A percentile compares a stretch with the other conserved stretches of the same genome.
These are phyloP conservation scores for Bryoglossum gracile DNA, from an alignment of 495 filamentous ascomycete genomes.

Conservation along the genomic window DNA sequence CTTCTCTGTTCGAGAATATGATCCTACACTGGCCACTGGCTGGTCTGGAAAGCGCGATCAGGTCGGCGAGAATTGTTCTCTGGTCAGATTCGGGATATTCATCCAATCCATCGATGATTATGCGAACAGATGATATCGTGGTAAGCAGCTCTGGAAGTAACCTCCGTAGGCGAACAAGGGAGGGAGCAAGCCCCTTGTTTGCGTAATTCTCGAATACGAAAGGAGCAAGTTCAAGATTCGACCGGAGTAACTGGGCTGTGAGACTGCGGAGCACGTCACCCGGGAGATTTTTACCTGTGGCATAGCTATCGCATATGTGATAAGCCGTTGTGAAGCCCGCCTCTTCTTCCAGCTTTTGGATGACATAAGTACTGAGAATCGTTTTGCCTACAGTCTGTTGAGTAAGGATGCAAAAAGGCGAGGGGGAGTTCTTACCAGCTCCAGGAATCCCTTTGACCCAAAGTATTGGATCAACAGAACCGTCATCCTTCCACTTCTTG, in stretches of 20 bases:
- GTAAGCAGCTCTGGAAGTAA: slow-evolving; percentile 16
- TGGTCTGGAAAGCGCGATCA: neutral
- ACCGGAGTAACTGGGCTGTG: slow-evolving; percentile 12
- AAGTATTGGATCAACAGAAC: slow-evolving; percentile 3
- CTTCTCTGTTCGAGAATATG: slow-evolving; percentile 16
- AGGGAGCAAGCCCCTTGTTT: slow-evolving; percentile 13
- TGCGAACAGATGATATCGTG: slow-evolving; percentile 8
- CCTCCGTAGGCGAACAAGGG: slow-evolving; percentile 6
- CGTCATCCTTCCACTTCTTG: slow-evolving; percentile 12
- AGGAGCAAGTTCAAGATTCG: slow-evolving; percentile 13
- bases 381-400: slow-evolving; percentile 16
- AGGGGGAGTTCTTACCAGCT: slow-evolving; percentile 12
- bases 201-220: slow-evolving; percentile 20
- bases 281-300: neutral
- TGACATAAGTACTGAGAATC: slow-evolving; percentile 20
- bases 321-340: slow-evolving; percentile 5
- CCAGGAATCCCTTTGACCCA: slow-evolving; percentile 22
- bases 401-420: neutral
- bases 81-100: slow-evolving; percentile 15
- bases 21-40: slow-evolving; percentile 6
- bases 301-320: slow-evolving; percentile 17
- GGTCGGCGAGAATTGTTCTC: slow-evolving; percentile 12
- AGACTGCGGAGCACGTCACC: slow-evolving; percentile 16
- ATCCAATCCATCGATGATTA: slow-evolving; percentile 21
- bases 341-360: slow-evolving; percentile 11